Evolutionary conservation across 345 rosid genomes (phyloP).

Genomic region (Murraya koenigii): DNA sequence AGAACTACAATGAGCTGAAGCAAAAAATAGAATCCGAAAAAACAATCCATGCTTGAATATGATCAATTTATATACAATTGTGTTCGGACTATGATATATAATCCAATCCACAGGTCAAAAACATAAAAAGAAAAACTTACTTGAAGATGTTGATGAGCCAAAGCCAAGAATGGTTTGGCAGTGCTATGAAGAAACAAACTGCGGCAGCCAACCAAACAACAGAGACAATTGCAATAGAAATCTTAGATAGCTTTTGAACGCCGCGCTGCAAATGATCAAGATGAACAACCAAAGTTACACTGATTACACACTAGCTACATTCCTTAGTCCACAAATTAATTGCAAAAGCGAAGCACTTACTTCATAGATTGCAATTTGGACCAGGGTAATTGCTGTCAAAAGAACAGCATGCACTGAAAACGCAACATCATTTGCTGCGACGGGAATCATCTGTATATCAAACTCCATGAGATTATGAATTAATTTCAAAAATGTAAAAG

Average conservation of each 20-base stretch:
- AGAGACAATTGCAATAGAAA: slow-evolving; percentile 48
- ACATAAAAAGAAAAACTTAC: slow-evolving; percentile 40
- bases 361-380: slow-evolving; percentile 74
- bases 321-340: too few species aligned
- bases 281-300: background rate
- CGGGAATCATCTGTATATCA: slow-evolving; percentile 79
- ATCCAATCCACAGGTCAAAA: background rate
- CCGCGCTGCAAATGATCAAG: slow-evolving; percentile 58
- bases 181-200: slow-evolving; percentile 69
- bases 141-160: slow-evolving; percentile 79
- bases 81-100: background rate
- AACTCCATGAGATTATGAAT: background rate
- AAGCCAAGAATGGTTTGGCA: slow-evolving; percentile 74
- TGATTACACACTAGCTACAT: background rate
- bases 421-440: slow-evolving; percentile 90
- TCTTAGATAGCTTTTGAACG: slow-evolving; percentile 67
- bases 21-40: background rate
- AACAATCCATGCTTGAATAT: background rate
- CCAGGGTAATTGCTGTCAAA: slow-evolving; percentile 59
- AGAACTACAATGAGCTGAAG: background rate
- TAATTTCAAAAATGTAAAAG: too few species aligned
- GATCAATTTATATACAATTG: background rate
- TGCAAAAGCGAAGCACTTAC: slow-evolving; percentile 37
- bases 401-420: slow-evolving; percentile 89
- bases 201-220: slow-evolving; percentile 60